Conservation (phyloP, 2,329 filamentous ascomycete species). For the Diaporthe sp. region DNA sequence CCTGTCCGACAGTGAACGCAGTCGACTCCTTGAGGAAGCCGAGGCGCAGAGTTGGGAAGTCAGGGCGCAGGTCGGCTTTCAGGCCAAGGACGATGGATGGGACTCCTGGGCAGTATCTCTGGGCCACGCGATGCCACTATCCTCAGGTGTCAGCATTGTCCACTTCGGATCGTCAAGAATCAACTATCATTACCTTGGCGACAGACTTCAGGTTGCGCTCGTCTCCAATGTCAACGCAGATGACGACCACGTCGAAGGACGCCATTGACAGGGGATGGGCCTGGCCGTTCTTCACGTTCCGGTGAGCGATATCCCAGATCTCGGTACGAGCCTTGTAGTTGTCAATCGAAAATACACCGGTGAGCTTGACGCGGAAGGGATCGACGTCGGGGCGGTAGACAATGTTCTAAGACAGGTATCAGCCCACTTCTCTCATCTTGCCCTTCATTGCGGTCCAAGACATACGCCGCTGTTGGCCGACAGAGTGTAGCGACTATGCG, state of each 20-base stretch:
- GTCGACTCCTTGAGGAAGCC: conserved; percentile 45
- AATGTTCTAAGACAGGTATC: not conserved
- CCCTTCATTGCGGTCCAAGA: not conserved
- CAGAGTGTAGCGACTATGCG: conserved; percentile 4
- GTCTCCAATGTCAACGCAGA: conserved; percentile 54
- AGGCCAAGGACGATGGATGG: conserved; percentile 80
- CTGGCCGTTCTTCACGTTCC: conserved; percentile 22
- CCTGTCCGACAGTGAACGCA: conserved; percentile 47
- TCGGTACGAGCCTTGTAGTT: conserved; percentile 39
- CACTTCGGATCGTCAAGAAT: not conserved
- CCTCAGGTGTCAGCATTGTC: conserved; percentile 15
- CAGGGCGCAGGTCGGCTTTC: conserved; percentile 77
- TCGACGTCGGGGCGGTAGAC: not conserved
- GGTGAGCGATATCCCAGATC: conserved; percentile 46
- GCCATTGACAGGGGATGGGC: conserved; percentile 40
- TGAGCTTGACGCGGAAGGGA: not conserved
- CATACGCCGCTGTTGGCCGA: not conserved
- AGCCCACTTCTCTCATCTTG: not conserved
- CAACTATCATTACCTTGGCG: conserved; percentile 46
- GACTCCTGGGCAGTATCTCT: conserved; percentile 54
- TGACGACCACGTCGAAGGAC: conserved; percentile 53
- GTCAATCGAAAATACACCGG: conserved; percentile 22
- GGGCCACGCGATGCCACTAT: conserved; percentile 46
- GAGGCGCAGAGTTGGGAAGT: conserved; percentile 45
- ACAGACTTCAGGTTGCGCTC: conserved; percentile 46